These are phyloP conservation scores for Rhodocollybia butyracea DNA, from an alignment of 768 basidiomycete genomes.

Conservation along the genomic window DNA sequence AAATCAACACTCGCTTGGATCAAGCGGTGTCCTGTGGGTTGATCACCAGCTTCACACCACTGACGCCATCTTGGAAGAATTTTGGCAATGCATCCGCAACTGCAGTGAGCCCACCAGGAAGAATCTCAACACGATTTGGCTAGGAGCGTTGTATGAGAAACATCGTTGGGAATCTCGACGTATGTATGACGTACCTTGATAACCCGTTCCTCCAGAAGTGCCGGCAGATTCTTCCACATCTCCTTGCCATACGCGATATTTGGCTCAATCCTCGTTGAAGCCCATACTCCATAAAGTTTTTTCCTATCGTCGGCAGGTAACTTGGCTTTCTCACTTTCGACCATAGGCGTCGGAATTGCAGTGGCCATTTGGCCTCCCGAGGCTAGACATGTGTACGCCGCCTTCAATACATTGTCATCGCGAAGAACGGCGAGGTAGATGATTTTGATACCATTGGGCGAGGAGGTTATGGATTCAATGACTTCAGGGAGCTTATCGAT, in stretches of 20 bases:
- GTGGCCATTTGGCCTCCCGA: conserved; percentile 32
- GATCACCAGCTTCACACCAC: not conserved
- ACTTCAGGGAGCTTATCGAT: not conserved
- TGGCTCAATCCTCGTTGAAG: not conserved
- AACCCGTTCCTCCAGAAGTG: not conserved
- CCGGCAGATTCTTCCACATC: not conserved
- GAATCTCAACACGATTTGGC: not conserved
- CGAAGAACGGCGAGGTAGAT: conserved; percentile 19
- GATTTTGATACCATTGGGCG: conserved; percentile 16
- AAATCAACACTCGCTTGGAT: too few species aligned
- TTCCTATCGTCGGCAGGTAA: not conserved
- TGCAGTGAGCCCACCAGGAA: conserved; percentile 1
- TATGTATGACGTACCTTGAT: not conserved
- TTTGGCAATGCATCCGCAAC: not conserved
- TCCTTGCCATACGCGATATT: not conserved
- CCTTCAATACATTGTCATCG: conserved; percentile 33
- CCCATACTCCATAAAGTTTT: not conserved
- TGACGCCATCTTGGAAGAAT: not conserved
- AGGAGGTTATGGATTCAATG: conserved; percentile 13
- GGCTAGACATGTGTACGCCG: conserved; percentile 31
- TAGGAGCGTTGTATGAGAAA: not conserved
- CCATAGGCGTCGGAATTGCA: not conserved
- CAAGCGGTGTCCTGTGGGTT: not conserved
- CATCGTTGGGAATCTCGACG: not conserved
- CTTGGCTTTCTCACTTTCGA: too few species aligned